These are phyloP conservation scores for Neopestalotiopsis clavispora DNA, from an alignment of 2,329 filamentous ascomycete genomes.

Conservation along the genomic window DNA sequence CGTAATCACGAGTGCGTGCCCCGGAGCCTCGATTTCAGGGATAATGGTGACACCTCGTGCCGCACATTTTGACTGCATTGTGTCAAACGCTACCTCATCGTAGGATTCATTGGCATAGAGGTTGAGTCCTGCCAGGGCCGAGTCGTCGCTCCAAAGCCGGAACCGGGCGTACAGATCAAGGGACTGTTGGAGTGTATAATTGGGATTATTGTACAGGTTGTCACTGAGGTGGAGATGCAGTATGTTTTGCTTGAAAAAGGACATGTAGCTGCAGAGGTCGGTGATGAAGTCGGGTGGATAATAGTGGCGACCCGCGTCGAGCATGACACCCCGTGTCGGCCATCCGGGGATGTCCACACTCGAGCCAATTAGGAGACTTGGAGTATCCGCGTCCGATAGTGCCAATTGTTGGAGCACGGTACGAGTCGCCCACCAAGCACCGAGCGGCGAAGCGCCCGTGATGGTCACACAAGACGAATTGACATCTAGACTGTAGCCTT, in stretches of 20 bases:
- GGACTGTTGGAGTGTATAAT: constrained; percentile 52
- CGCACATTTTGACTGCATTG: constrained; percentile 57
- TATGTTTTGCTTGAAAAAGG: constrained; percentile 65
- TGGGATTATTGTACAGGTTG: constrained; percentile 56
- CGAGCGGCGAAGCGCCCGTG: constrained; percentile 57
- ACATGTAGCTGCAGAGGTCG: constrained; percentile 64
- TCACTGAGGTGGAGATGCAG: constrained; percentile 65
- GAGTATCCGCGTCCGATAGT: constrained; percentile 35
- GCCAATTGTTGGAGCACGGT: constrained; percentile 57
- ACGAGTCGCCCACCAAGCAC: constrained; percentile 63
- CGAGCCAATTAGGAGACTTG: constrained; percentile 45
- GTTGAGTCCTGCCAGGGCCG: constrained; percentile 53
- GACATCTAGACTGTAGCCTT: constrained; percentile 53
- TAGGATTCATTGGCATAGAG: constrained; percentile 60
- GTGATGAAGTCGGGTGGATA: constrained; percentile 58
- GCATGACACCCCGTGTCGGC: constrained; percentile 49
- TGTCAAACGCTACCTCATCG: constrained; percentile 52
- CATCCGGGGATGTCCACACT: constrained; percentile 56
- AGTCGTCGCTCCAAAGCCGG: constrained; percentile 54
- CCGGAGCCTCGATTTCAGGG: constrained; percentile 64
- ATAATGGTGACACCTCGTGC: constrained; percentile 61
- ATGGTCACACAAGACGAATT: constrained; percentile 47
- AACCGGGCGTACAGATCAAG: constrained; percentile 60
- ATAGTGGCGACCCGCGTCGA: constrained; percentile 61
- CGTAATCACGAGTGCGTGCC: constrained; percentile 59